phyloP scores from a whole-genome alignment of 257 asterid genomes.

The Galeopsis tetrahit region DNA sequence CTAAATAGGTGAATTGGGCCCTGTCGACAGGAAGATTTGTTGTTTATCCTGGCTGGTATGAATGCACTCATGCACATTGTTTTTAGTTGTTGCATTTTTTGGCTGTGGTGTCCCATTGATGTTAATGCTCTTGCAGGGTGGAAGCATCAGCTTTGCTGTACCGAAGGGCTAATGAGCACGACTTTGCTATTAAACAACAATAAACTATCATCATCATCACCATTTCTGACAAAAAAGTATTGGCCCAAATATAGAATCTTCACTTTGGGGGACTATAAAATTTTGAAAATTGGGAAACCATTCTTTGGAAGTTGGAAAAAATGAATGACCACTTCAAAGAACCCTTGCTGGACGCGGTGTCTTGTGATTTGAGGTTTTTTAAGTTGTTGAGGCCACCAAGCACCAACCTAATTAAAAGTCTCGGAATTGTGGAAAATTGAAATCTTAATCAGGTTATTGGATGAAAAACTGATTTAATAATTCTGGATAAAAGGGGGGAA shows the following conservation, averaged over 20 bases:
- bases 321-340: slow-evolving; percentile 31
- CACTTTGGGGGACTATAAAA: slow-evolving; percentile 30
- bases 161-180: slow-evolving; percentile 92
- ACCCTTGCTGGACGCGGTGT: slow-evolving; percentile 33
- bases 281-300: slow-evolving; percentile 23
- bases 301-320: slow-evolving; percentile 28
- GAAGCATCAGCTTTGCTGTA: slow-evolving; percentile 96
- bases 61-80: slow-evolving; percentile 7
- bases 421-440: slow-evolving; percentile 22
- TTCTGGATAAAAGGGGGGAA: background rate
- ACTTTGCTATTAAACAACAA: slow-evolving; percentile 82
- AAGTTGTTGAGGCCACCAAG: slow-evolving; percentile 11
- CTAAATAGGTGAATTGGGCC: slow-evolving; percentile 91
- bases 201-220: slow-evolving; percentile 42
- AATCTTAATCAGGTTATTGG: slow-evolving; percentile 3
- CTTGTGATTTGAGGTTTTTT: slow-evolving; percentile 14
- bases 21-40: slow-evolving; percentile 72
- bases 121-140: slow-evolving; percentile 67
- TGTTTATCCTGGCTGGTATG: slow-evolving; percentile 98
- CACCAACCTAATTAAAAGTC: slow-evolving; percentile 29
- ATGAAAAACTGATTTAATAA: slow-evolving; percentile 4
- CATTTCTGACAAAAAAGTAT: slow-evolving; percentile 35
- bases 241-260: slow-evolving; percentile 30
- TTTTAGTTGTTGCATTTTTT: background rate
- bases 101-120: slow-evolving; percentile 22